Conservation (phyloP, 371 early-diverging fungal species). For the Capillidium rhysosporum region DNA sequence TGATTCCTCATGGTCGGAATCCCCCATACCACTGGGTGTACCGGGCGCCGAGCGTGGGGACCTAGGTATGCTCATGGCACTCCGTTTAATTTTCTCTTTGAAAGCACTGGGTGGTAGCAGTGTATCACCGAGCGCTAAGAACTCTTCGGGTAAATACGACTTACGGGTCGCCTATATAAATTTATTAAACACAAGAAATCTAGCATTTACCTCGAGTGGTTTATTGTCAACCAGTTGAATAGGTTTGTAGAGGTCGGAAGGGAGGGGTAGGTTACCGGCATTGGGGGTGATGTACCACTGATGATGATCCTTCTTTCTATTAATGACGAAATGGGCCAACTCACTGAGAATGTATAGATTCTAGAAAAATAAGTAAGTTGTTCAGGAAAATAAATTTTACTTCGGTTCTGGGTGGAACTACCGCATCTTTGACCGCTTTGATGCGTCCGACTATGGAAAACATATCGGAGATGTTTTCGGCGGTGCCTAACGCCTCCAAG, state of each 20-base stretch:
- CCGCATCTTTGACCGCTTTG: constrained; percentile 51
- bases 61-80: neutral
- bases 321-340: constrained; percentile 53
- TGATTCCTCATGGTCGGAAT: no score
- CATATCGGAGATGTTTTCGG: constrained; percentile 67
- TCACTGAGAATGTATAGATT: constrained; percentile 67
- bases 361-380: constrained; percentile 13
- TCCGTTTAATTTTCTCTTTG: neutral
- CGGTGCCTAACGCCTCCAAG: constrained; percentile 45
- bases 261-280: constrained; percentile 32
- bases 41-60: no score
- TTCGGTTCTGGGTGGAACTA: constrained; percentile 18
- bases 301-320: constrained; percentile 34
- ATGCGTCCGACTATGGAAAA: constrained; percentile 53
- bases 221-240: constrained; percentile 7
- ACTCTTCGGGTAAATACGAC: neutral
- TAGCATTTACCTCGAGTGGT: neutral
- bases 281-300: constrained; percentile 53
- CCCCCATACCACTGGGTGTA: no score
- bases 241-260: constrained; percentile 28
- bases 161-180: neutral
- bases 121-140: neutral
- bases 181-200: no score
- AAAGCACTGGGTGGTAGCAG: neutral
- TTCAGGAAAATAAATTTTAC: constrained; percentile 14